Base-by-base conservation (phyloP, 1,139 yeast genomes). In the Sporopachydermia cereana region DNA sequence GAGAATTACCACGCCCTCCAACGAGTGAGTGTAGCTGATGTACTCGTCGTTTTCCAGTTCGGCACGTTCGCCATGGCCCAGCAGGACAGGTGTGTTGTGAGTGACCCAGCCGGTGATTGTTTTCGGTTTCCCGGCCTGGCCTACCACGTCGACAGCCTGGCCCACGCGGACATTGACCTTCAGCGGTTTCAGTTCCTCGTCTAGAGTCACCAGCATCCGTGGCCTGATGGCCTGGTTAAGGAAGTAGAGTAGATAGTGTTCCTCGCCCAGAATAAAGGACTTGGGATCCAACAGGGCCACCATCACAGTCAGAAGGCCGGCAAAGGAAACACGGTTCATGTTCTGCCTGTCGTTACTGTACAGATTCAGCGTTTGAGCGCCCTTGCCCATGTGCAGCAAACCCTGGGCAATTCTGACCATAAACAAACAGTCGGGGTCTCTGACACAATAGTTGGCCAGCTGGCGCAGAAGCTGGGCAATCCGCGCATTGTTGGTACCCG, bases 21-120 rank as follows among this genome's bases (percentile, higher is more conserved):
- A 71, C 34, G 89, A 77, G 51, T 79, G 77, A 7, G 94, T 76
- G 58, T 88, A 72, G 52, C 95, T 77, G 52, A 84, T 73, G 69
- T 89, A 93, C 66, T 91, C 96, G 50, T 88, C 95, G 57, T 85
- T 89, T 62, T 93, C 99, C 54, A 93, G 72, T 63, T 93, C 99
- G 0, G 98, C 99, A 53, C 97, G 76, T 64, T 93, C 98, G 43
- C 97, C 97, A 55, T 81, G 80, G 45, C 93, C 89, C 50, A 93
- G 71, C 55, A 93, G 71, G 22, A 91, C 98, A 0, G 99, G 99
- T 0, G 98, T 91, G 3, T 94, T 84, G 60, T 93, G 98, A 1
- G 99, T 93, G 22, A 91, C 97, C 98, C 98, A 93, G 41, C 98
- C 98, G 3, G 98, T 93, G 44, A 93, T 93, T 23, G 96, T 89